These are phyloP conservation scores for Lepidium sativum DNA, from an alignment of 345 rosid genomes.

Conservation along the genomic window DNA sequence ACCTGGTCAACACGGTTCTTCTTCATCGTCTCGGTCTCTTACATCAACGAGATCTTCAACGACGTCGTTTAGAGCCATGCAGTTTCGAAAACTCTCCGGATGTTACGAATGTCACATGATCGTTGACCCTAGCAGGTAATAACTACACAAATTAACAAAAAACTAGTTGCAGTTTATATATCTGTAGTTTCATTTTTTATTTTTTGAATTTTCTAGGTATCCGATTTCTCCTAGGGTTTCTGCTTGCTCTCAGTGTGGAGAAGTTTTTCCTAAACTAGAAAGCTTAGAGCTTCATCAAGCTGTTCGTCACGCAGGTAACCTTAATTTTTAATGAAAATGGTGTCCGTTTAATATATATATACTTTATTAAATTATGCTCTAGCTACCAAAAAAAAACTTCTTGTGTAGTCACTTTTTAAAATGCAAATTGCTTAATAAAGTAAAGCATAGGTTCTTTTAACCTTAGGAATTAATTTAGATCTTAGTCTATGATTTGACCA, in stretches of 20 bases:
- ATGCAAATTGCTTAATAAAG: neutral
- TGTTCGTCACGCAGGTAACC: slow-evolving; percentile 86
- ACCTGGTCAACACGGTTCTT: slow-evolving; percentile 24
- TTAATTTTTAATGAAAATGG: too few relatives aligned
- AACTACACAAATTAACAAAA: neutral
- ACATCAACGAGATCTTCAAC: slow-evolving; percentile 37
- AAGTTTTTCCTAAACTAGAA: slow-evolving; percentile 84
- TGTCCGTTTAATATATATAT: too few relatives aligned
- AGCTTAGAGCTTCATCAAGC: slow-evolving; percentile 96
- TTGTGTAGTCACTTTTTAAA: neutral
- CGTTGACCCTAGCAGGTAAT: slow-evolving; percentile 89
- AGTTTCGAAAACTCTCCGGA: slow-evolving; percentile 90
- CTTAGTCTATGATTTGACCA: neutral
- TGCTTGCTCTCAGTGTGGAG: slow-evolving; percentile 86
- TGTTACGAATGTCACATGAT: slow-evolving; percentile 94
- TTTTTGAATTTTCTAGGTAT: slow-evolving; percentile 36
- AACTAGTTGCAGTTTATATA: neutral
- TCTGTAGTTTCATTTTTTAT: neutral
- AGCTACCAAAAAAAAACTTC: neutral
- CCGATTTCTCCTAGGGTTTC: slow-evolving; percentile 61
- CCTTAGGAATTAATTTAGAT: neutral
- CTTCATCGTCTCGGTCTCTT: slow-evolving; percentile 43
- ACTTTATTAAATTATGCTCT: too few relatives aligned
- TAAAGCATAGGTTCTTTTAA: neutral
- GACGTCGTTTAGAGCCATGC: slow-evolving; percentile 79